phyloP scores from a whole-genome alignment of 768 basidiomycete genomes.

The Trametes elegans region DNA sequence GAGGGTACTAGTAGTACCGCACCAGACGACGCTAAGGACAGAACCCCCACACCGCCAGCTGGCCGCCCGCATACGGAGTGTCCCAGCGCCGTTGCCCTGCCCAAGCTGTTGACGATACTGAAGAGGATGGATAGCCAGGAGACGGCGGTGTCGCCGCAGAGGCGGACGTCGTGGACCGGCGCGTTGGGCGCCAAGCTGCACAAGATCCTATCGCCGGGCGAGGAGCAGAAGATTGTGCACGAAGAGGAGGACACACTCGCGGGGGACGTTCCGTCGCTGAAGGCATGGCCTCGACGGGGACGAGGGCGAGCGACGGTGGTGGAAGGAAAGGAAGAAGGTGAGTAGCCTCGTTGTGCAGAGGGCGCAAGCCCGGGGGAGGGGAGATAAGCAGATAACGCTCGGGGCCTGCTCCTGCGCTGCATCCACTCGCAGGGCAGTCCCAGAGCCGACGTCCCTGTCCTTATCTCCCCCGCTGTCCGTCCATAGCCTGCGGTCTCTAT shows the following conservation, averaged over 20 bases:
- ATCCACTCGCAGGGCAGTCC: too few relatives aligned
- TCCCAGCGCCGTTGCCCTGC: neutral
- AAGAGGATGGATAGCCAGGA: slow-evolving; percentile 9
- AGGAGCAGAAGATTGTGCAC: neutral
- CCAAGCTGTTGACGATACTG: slow-evolving; percentile 14
- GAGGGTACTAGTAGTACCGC: slow-evolving; percentile 13
- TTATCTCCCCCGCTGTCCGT: neutral
- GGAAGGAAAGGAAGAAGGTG: slow-evolving; percentile 15
- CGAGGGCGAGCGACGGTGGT: slow-evolving; percentile 8
- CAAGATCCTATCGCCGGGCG: slow-evolving; percentile 9
- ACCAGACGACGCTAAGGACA: too few relatives aligned
- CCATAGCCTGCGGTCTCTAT: too few relatives aligned
- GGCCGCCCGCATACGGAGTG: neutral
- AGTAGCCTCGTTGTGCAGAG: slow-evolving; percentile 11
- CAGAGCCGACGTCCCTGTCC: neutral
- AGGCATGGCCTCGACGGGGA: neutral
- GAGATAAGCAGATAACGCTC: slow-evolving; percentile 21
- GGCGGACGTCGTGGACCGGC: slow-evolving; percentile 16
- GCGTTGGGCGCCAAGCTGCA: slow-evolving; percentile 19
- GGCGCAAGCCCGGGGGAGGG: neutral
- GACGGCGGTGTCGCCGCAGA: slow-evolving; percentile 5
- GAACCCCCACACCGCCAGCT: neutral
- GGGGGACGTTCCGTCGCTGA: slow-evolving; percentile 8
- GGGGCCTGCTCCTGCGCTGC: neutral
- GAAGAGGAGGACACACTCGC: slow-evolving; percentile 1